phyloP scores from a whole-genome alignment of 129 eudicot genomes.

The Saposhnikovia divaricata region DNA sequence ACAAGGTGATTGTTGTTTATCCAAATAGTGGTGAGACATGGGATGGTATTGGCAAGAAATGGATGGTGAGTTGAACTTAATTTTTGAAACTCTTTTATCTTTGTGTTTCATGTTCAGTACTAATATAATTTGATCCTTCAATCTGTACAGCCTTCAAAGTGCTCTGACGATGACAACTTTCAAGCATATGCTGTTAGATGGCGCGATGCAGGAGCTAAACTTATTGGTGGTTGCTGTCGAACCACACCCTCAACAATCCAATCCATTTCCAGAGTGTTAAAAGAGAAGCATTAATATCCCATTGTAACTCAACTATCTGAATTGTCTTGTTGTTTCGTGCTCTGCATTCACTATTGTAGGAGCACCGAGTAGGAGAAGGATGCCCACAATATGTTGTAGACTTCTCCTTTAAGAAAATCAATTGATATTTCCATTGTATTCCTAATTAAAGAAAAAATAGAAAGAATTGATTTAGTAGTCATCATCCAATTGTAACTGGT shows the following conservation, averaged over 20 bases:
- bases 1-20: constrained; percentile 63
- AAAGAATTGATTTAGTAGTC: background rate
- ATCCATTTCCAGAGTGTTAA: constrained; percentile 49
- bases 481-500: background rate
- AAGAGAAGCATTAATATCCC: constrained; percentile 12
- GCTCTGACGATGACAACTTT: constrained; percentile 64
- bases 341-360: background rate
- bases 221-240: constrained; percentile 84
- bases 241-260: constrained; percentile 72
- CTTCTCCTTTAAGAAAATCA: background rate
- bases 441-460: background rate
- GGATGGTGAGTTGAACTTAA: constrained; percentile 58
- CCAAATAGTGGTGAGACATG: constrained; percentile 85
- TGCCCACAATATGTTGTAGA: background rate
- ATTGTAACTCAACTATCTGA: background rate
- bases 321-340: background rate
- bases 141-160: constrained; percentile 55
- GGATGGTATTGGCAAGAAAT: constrained; percentile 76
- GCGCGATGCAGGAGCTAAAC: constrained; percentile 73
- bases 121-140: background rate
- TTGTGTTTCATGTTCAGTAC: background rate
- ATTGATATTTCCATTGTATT: background rate
- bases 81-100: background rate
- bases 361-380: background rate
- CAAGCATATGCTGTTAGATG: constrained; percentile 49